Evolutionary conservation across 108 stramenopile genomes (phyloP).

Genomic region (Fragilariopsis cylindrus): DNA sequence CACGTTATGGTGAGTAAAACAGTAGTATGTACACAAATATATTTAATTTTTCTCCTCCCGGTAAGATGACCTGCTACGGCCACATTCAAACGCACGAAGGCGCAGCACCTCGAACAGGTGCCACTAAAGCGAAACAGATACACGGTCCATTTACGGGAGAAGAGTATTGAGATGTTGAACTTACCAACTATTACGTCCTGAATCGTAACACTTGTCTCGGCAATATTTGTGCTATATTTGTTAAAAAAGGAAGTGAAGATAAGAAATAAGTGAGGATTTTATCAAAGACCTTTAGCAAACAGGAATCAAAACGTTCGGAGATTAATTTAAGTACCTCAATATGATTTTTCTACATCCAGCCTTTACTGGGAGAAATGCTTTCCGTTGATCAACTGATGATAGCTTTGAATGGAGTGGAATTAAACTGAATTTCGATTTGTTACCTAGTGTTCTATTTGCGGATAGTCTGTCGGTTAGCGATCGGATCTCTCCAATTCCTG

Average conservation of each 20-base stretch:
- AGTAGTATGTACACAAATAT: background rate
- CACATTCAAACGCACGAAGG: too few species aligned
- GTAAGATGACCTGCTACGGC: background rate
- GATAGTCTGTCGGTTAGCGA: conserved; percentile 66
- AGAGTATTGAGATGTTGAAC: background rate
- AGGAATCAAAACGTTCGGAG: background rate
- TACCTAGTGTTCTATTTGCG: conserved; percentile 50
- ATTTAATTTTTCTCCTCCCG: background rate
- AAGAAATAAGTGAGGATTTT: background rate
- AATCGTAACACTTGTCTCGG: conserved; percentile 96
- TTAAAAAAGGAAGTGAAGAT: background rate
- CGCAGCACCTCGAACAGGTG: too few species aligned
- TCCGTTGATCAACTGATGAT: conserved; percentile 67
- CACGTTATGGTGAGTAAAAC: background rate
- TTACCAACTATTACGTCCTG: conserved; percentile 83
- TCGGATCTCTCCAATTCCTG: conserved; percentile 93
- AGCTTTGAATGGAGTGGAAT: conserved; percentile 79
- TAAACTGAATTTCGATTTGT: conserved; percentile 45
- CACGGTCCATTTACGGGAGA: too few species aligned
- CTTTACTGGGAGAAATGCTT: conserved; percentile 55
- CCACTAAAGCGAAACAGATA: too few species aligned
- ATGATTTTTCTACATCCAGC: conserved; percentile 77
- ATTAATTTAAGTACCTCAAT: conserved; percentile 22
- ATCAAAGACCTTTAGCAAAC: too few species aligned
- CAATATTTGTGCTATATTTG: conserved; percentile 59